These are phyloP conservation scores for Jaltomata sinuosa DNA, from an alignment of 257 asterid genomes.

Conservation along the genomic window DNA sequence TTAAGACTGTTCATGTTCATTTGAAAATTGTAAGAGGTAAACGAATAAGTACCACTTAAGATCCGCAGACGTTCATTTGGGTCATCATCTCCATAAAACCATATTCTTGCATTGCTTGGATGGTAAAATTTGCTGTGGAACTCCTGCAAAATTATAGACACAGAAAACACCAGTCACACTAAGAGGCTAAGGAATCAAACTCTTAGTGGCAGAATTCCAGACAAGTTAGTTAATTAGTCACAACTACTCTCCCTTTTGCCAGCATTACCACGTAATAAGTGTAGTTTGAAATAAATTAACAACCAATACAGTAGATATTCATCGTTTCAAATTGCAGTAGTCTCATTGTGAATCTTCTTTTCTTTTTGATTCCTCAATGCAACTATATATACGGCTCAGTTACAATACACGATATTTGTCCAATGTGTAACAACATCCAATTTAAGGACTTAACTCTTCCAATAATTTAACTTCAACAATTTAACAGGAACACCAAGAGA, in stretches of 20 bases:
- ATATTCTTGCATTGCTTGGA: conserved; percentile 94
- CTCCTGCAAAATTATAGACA: conserved; percentile 43
- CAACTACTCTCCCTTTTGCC: background rate
- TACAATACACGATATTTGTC: background rate
- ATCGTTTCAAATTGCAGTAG: background rate
- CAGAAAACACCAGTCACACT: conserved; percentile 1
- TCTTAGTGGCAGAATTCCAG: background rate
- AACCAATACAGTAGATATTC: background rate
- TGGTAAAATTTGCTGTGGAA: conserved; percentile 88
- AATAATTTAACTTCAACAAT: background rate
- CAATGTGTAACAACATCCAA: background rate
- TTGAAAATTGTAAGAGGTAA: background rate
- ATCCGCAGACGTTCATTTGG: conserved; percentile 79
- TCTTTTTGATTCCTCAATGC: background rate
- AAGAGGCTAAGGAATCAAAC: background rate
- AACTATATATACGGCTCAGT: background rate
- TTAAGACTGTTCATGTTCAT: background rate
- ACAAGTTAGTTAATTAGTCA: background rate
- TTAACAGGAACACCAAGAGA: background rate
- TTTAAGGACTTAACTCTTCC: background rate
- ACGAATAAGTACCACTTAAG: conserved; percentile 53
- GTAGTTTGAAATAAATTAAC: background rate
- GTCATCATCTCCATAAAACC: conserved; percentile 98
- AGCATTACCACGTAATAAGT: background rate
- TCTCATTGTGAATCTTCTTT: background rate